Conservation (phyloP, 257 asterid species). For the Gynochthodes officinalis region DNA sequence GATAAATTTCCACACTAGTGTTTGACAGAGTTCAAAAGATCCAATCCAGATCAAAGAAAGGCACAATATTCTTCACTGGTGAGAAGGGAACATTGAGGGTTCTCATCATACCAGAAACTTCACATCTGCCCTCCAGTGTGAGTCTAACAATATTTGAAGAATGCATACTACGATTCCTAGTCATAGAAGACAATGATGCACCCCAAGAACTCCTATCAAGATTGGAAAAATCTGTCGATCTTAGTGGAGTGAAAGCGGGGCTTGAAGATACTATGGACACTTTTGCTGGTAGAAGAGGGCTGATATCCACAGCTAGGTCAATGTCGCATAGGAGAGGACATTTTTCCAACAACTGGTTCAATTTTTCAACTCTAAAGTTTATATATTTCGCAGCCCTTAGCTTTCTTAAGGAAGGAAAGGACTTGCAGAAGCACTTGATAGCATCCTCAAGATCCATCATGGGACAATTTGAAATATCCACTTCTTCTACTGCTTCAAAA, state of each 20-base stretch:
- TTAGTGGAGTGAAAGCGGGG: conserved; percentile 27
- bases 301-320: conserved; percentile 67
- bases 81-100: conserved; percentile 1
- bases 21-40: background rate
- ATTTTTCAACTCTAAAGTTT: conserved; percentile 38
- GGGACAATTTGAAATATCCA: conserved; percentile 82
- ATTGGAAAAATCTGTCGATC: conserved; percentile 22
- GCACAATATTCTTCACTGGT: background rate
- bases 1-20: background rate
- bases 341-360: conserved; percentile 50
- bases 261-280: conserved; percentile 48
- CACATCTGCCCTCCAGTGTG: conserved; percentile 73
- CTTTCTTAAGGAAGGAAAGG: conserved; percentile 66
- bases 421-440: conserved; percentile 54
- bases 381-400: conserved; percentile 61
- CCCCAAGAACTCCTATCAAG: conserved; percentile 19
- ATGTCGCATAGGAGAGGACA: conserved; percentile 50
- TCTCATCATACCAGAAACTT: conserved; percentile 55
- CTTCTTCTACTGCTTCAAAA: conserved; percentile 68
- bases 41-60: conserved; percentile 1
- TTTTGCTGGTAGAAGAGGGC: conserved; percentile 56
- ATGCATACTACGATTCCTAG: conserved; percentile 27
- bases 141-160: conserved; percentile 52
- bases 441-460: conserved; percentile 54
- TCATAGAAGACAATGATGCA: conserved; percentile 26